Conservation (phyloP, 129 eudicot genomes). For the Scalesia atractyloides region DNA sequence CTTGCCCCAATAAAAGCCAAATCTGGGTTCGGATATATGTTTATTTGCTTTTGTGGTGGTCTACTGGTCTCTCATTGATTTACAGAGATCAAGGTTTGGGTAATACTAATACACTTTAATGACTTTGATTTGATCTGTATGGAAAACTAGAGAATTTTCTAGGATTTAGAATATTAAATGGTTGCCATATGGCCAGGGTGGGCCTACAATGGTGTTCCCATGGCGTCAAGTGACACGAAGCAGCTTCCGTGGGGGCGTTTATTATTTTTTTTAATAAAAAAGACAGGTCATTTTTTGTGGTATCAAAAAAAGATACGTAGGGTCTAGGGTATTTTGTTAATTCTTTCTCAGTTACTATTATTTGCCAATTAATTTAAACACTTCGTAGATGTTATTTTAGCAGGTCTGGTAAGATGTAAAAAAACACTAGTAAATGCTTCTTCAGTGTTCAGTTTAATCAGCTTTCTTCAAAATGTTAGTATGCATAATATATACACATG, state of each 20-base stretch:
- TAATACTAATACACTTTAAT: neutral
- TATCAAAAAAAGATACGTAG: neutral
- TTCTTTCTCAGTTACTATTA: neutral
- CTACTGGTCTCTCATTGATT: too few relatives aligned
- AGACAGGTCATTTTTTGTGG: neutral
- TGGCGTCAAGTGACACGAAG: neutral
- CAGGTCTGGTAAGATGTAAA: neutral
- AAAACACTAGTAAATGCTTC: conserved; percentile 1
- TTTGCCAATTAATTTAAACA: neutral
- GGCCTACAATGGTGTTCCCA: neutral
- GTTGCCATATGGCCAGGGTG: neutral
- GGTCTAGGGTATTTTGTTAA: neutral
- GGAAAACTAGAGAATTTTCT: neutral
- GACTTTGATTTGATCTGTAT: neutral
- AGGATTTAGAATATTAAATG: neutral
- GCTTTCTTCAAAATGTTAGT: neutral
- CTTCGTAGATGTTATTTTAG: neutral
- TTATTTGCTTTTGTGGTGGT: too few relatives aligned
- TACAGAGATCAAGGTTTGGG: neutral
- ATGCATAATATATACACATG: neutral
- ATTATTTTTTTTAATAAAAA: neutral
- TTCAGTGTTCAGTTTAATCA: neutral
- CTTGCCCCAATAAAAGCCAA: too few relatives aligned
- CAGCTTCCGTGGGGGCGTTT: neutral
- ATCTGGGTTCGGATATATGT: too few relatives aligned